Conservation (phyloP, 1,284 basidiomycete genomes). For the Leccinum laetum region DNA sequence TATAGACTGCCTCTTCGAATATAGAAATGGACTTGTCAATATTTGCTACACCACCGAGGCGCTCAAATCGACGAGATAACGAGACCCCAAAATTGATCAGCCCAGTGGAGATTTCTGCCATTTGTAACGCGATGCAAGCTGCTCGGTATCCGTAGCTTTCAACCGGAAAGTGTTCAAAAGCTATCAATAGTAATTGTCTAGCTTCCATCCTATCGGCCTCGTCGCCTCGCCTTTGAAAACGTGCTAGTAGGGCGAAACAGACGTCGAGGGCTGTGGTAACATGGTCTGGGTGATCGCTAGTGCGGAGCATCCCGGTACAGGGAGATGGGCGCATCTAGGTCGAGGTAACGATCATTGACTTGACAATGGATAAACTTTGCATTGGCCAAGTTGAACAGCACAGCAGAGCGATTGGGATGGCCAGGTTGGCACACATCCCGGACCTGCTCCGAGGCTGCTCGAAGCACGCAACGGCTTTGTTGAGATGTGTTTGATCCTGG, state of each 20-base stretch:
- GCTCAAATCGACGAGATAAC: background rate
- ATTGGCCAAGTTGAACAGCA: background rate
- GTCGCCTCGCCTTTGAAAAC: background rate
- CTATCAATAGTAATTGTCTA: background rate
- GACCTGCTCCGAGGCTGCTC: background rate
- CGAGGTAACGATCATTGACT: background rate
- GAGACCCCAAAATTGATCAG: background rate
- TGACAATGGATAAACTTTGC: background rate
- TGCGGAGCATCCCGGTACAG: background rate
- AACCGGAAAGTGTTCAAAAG: background rate
- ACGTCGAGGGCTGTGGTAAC: background rate
- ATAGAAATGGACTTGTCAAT: background rate
- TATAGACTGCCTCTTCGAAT: background rate
- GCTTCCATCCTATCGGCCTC: too few species aligned
- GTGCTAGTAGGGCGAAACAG: background rate
- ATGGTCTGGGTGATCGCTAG: background rate
- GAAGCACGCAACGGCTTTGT: background rate
- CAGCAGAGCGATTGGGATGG: background rate
- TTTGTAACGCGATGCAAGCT: background rate
- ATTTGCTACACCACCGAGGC: background rate
- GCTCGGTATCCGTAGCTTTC: background rate
- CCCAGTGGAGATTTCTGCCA: background rate
- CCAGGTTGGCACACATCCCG: background rate
- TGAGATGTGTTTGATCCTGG: background rate
- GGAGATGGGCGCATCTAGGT: background rate